Evolutionary conservation across 495 filamentous ascomycete species (phyloP).

Genomic region (Hypoxylon intermedium): DNA sequence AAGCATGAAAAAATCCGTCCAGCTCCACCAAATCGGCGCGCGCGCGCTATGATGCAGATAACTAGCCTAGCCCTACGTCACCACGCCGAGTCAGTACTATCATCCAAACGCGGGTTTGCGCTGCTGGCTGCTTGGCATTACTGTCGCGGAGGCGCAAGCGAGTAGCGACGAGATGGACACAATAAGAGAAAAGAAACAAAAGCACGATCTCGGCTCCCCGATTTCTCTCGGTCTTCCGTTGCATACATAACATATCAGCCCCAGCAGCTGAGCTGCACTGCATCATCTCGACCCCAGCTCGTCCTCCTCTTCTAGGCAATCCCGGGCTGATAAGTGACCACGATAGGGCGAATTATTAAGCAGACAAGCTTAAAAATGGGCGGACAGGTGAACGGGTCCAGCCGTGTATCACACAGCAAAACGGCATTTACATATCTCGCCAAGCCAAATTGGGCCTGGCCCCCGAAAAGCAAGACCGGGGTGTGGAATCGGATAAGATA

Average conservation of each 20-base stretch:
- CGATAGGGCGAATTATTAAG: constrained; percentile 17
- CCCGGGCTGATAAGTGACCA: constrained; percentile 11
- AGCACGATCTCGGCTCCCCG: background rate
- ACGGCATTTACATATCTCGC: no score
- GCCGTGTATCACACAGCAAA: no score
- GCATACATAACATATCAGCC: background rate
- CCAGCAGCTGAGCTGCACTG: background rate
- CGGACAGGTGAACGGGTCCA: no score
- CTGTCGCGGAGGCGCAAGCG: no score
- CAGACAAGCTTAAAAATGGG: background rate
- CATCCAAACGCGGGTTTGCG: background rate
- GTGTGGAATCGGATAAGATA: no score
- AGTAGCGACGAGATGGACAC: no score
- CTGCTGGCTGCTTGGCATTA: no score
- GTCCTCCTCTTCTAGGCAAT: background rate
- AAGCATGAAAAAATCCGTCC: constrained; percentile 6
- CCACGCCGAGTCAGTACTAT: background rate
- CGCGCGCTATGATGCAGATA: background rate
- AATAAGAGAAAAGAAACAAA: background rate
- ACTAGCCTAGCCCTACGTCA: constrained; percentile 14
- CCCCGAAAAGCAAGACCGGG: no score
- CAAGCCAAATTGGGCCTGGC: no score
- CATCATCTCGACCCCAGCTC: constrained; percentile 9
- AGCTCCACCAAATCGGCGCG: constrained; percentile 25
- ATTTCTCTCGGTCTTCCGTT: background rate